Conservation (phyloP, 176 grass and related monocot genomes). For the Thalia dealbata region DNA sequence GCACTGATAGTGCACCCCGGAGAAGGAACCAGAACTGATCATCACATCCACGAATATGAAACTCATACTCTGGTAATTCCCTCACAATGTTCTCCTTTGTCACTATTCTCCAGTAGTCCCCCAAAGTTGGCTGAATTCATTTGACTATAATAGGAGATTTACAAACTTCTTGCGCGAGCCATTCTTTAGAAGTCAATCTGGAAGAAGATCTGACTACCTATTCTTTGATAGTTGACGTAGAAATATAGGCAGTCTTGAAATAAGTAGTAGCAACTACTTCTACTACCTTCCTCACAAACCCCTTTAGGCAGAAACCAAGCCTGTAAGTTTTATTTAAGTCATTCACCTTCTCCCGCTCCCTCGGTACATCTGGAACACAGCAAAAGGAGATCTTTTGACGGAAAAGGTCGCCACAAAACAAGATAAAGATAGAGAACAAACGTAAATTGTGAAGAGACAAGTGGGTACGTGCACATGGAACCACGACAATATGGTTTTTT, state of each 20-base stretch:
- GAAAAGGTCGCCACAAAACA: neutral
- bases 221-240: neutral
- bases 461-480: too few relatives aligned
- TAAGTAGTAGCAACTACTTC: neutral
- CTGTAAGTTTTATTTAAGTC: neutral
- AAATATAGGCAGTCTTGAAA: neutral
- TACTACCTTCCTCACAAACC: neutral
- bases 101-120: neutral
- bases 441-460: too few relatives aligned
- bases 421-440: too few relatives aligned
- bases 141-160: neutral
- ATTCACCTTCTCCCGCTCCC: neutral
- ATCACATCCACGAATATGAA: neutral
- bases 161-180: too few relatives aligned
- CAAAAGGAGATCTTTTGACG: neutral
- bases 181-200: too few relatives aligned
- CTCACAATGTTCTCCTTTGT: neutral
- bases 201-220: neutral
- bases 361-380: neutral
- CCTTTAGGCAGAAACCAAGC: neutral
- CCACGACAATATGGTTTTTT: too few relatives aligned
- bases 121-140: neutral
- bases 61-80: neutral
- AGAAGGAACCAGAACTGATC: neutral
- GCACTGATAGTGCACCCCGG: neutral